A percentile compares a stretch with the other conserved stretches of the same genome.
Evolutionary conservation across 2,329 filamentous ascomycete species (phyloP).

Genomic region (Raffaelea arxii): DNA sequence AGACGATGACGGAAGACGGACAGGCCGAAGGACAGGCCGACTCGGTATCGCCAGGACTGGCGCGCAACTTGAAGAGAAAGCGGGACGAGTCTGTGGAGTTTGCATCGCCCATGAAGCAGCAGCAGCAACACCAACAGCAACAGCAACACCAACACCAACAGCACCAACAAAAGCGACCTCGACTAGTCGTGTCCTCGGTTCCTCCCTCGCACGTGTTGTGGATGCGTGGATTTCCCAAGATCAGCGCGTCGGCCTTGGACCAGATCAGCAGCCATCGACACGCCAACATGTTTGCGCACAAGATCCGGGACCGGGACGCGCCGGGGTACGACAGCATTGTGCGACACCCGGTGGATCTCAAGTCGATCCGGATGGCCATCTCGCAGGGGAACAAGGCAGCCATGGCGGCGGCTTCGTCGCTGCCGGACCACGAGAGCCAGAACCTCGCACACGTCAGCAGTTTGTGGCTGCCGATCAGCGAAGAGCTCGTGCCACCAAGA

Average conservation of each 20-base stretch:
- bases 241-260: conserved; percentile 63
- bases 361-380: conserved; percentile 66
- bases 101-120: conserved; percentile 17
- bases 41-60: neutral
- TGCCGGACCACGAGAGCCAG: conserved; percentile 47
- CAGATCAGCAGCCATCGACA: conserved; percentile 68
- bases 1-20: conserved; percentile 47
- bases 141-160: neutral
- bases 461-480: conserved; percentile 58
- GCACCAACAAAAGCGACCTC: neutral
- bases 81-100: conserved; percentile 37
- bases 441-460: conserved; percentile 36
- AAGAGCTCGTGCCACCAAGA: conserved; percentile 74
- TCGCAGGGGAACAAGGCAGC: conserved; percentile 61
- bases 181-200: conserved; percentile 26
- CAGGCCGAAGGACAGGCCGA: too few species aligned
- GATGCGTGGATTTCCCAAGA: conserved; percentile 66
- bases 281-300: conserved; percentile 70
- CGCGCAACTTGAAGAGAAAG: conserved; percentile 42
- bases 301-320: conserved; percentile 64
- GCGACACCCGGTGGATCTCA: conserved; percentile 66
- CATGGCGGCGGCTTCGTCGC: conserved; percentile 47
- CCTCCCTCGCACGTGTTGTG: conserved; percentile 62
- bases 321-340: conserved; percentile 68
- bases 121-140: conserved; percentile 15